Conservation (phyloP, 176 grass and related monocot genomes). For the Musa acuminata region DNA sequence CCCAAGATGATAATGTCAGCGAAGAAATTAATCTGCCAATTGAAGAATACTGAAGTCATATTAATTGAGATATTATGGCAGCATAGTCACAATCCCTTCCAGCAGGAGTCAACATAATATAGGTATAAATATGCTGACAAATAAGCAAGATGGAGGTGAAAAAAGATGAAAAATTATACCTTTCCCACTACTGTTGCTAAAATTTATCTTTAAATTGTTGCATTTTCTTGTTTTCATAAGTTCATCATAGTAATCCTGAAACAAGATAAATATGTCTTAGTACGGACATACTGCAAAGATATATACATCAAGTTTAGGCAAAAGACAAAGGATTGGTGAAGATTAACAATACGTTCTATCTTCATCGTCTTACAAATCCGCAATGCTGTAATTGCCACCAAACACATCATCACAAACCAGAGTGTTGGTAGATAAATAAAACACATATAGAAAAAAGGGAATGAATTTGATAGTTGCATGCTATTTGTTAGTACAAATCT, state of each 20-base stretch:
- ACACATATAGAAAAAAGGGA: too few species aligned
- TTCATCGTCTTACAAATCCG: too few species aligned
- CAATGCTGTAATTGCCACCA: too few species aligned
- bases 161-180: constrained; percentile 25
- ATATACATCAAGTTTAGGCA: not conserved
- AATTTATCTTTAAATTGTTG: constrained; percentile 45
- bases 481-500: too few species aligned
- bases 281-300: not conserved
- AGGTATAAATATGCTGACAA: not conserved
- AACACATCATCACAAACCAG: too few species aligned
- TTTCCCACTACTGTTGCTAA: constrained; percentile 60
- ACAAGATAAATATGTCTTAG: not conserved
- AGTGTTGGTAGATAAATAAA: too few species aligned
- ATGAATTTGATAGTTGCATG: too few species aligned
- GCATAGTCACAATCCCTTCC: not conserved
- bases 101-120: not conserved
- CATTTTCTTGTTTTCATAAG: constrained; percentile 51
- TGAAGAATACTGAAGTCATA: too few species aligned
- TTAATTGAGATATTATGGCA: too few species aligned
- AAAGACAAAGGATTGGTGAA: not conserved
- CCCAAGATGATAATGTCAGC: too few species aligned
- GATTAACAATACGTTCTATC: not conserved
- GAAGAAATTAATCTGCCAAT: too few species aligned
- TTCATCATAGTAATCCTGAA: constrained; percentile 63
- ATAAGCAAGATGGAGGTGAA: not conserved